Evolutionary conservation across 2,329 filamentous ascomycete genomes (phyloP).

Genomic region (Fusarium cicatricum): DNA sequence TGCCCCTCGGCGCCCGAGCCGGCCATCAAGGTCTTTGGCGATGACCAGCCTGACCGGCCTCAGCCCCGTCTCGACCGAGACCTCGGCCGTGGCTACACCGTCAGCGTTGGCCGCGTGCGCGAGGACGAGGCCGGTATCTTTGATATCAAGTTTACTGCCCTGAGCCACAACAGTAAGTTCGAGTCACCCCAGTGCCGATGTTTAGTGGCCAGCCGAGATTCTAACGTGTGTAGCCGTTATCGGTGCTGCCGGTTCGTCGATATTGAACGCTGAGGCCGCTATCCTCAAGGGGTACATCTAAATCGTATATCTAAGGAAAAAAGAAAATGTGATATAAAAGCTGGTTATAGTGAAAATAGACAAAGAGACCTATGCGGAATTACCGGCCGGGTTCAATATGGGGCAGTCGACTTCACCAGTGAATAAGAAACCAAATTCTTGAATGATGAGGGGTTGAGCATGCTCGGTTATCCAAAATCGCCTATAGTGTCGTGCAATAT

Average conservation of each 20-base stretch:
- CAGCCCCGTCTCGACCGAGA: slow-evolving; percentile 92
- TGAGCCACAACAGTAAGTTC: slow-evolving; percentile 78
- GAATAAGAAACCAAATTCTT: too few species aligned
- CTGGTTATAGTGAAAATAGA: slow-evolving; percentile 3
- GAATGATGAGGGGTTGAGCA: neutral
- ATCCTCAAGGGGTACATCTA: slow-evolving; percentile 87
- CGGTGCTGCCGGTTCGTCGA: slow-evolving; percentile 93
- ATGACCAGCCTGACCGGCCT: slow-evolving; percentile 84
- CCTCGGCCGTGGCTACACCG: slow-evolving; percentile 84
- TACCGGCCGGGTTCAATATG: neutral
- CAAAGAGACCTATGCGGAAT: slow-evolving; percentile 2
- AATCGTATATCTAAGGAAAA: slow-evolving; percentile 13
- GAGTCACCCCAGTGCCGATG: too few species aligned
- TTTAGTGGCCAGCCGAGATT: neutral
- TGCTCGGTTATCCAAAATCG: slow-evolving; percentile 26
- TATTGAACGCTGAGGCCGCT: slow-evolving; percentile 92
- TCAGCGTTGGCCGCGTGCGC: slow-evolving; percentile 86
- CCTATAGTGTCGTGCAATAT: slow-evolving; percentile 10
- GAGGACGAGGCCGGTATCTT: slow-evolving; percentile 90
- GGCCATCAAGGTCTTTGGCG: slow-evolving; percentile 79
- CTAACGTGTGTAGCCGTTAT: slow-evolving; percentile 71
- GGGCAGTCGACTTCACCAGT: neutral
- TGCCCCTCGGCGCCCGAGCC: slow-evolving; percentile 86
- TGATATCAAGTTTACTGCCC: slow-evolving; percentile 91
- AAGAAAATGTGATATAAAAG: slow-evolving; percentile 5